These are phyloP conservation scores for Kwoniella dendrophila DNA, from an alignment of 768 basidiomycete species.

Conservation along the genomic window DNA sequence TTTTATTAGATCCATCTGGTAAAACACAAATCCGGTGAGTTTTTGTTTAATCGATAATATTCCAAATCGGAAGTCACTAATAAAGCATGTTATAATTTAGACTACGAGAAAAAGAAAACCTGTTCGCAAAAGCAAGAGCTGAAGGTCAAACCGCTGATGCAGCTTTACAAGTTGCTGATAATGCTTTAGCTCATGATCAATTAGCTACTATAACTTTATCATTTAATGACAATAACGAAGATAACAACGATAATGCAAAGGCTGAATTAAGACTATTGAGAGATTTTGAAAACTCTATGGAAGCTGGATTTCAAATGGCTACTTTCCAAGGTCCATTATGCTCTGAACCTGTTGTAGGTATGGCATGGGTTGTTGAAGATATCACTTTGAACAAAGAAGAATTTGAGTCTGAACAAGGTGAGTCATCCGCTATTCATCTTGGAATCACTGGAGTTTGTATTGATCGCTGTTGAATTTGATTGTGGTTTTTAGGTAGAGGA, in stretches of 20 bases:
- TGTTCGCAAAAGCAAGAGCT: conserved; percentile 45
- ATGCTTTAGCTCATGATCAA: conserved; percentile 34
- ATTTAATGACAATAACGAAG: conserved; percentile 11
- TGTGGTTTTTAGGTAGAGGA: conserved; percentile 71
- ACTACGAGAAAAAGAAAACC: conserved; percentile 37
- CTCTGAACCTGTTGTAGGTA: conserved; percentile 88
- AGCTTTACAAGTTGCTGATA: conserved; percentile 44
- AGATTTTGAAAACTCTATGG: conserved; percentile 80
- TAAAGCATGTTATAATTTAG: conserved; percentile 21
- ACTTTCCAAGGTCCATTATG: conserved; percentile 93
- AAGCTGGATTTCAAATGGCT: conserved; percentile 93
- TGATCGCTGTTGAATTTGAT: not conserved
- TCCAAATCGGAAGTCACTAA: not conserved
- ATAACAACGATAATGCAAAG: conserved; percentile 19
- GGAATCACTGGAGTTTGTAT: not conserved
- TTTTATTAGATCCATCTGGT: conserved; percentile 71
- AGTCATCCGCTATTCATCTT: conserved; percentile 12
- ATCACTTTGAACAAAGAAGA: conserved; percentile 70
- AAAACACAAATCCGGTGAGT: conserved; percentile 53
- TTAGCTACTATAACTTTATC: conserved; percentile 21
- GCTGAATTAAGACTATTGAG: conserved; percentile 42
- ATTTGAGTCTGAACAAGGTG: conserved; percentile 62
- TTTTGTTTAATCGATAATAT: not conserved
- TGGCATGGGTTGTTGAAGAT: conserved; percentile 81
- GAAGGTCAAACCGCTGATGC: conserved; percentile 52